These are phyloP conservation scores for Zelopaecilomyces penicillatus DNA, from an alignment of 2,329 filamentous ascomycete genomes.

Conservation along the genomic window DNA sequence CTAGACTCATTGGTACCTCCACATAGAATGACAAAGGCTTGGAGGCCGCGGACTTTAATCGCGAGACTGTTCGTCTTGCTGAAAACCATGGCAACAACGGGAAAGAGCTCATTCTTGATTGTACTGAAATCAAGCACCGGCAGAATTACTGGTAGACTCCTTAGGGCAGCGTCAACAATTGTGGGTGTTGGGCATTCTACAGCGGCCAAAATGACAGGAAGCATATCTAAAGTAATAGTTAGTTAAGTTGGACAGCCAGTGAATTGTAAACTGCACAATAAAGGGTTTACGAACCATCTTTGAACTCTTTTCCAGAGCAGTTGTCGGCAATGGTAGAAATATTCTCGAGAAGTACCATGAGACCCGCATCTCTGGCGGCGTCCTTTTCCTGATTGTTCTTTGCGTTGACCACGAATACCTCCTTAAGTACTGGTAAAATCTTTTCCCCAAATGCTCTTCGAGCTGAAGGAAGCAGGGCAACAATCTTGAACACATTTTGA, in stretches of 20 bases:
- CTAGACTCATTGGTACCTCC: slow-evolving; percentile 56
- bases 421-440: slow-evolving; percentile 75
- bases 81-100: slow-evolving; percentile 82
- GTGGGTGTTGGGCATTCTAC: slow-evolving; percentile 85
- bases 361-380: slow-evolving; percentile 72
- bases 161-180: slow-evolving; percentile 76
- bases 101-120: slow-evolving; percentile 94
- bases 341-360: slow-evolving; percentile 87
- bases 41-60: slow-evolving; percentile 87
- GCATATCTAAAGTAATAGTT: slow-evolving; percentile 52
- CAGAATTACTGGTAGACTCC: slow-evolving; percentile 69
- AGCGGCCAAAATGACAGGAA: slow-evolving; percentile 76
- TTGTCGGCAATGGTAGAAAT: slow-evolving; percentile 68
- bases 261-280: slow-evolving; percentile 5
- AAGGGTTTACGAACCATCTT: slow-evolving; percentile 58
- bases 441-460: slow-evolving; percentile 75
- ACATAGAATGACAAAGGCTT: slow-evolving; percentile 84
- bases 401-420: slow-evolving; percentile 63
- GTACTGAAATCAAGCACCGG: slow-evolving; percentile 91
- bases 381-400: slow-evolving; percentile 64
- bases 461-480: slow-evolving; percentile 68
- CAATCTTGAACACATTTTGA: slow-evolving; percentile 86
- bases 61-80: slow-evolving; percentile 86
- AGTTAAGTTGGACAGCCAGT: not conserved
- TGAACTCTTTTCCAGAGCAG: slow-evolving; percentile 85